phyloP scores from a whole-genome alignment of 352 stramenopile species.

The Globisporangium middletonii region DNA sequence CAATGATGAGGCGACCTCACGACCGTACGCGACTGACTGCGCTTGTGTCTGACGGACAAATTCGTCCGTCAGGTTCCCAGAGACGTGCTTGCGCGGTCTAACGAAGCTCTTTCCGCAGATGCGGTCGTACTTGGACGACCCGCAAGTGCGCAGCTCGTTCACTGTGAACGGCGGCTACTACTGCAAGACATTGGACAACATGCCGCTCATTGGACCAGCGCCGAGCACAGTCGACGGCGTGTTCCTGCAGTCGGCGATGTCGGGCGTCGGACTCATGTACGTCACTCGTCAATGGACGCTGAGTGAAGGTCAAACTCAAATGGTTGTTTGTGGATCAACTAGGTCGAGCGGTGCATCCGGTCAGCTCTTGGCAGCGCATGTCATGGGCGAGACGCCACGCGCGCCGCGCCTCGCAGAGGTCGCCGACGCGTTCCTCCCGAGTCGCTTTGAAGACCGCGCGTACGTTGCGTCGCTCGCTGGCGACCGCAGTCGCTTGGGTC shows the following conservation, averaged over 20 bases:
- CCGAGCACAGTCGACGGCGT: constrained; percentile 52
- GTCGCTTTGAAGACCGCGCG: constrained; percentile 48
- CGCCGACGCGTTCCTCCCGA: constrained; percentile 48
- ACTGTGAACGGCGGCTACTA: constrained; percentile 76
- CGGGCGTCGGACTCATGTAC: constrained; percentile 64
- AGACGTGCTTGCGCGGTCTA: constrained; percentile 58
- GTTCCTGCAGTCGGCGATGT: constrained; percentile 72
- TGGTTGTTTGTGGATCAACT: background rate
- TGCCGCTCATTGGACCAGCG: constrained; percentile 60
- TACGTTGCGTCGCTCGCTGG: constrained; percentile 56
- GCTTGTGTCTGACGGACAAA: too few species aligned
- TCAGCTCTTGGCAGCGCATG: constrained; percentile 53
- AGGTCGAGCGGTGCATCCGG: constrained; percentile 70
- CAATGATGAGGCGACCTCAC: too few species aligned
- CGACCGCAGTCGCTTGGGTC: constrained; percentile 36
- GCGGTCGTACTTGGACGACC: constrained; percentile 46
- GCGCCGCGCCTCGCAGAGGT: constrained; percentile 41
- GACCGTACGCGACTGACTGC: too few species aligned
- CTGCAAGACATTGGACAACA: constrained; percentile 75
- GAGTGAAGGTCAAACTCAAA: background rate
- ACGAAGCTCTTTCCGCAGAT: constrained; percentile 57
- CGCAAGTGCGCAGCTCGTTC: constrained; percentile 54
- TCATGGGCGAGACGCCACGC: constrained; percentile 45
- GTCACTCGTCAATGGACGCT: background rate
- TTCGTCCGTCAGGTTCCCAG: constrained; percentile 41